These are phyloP conservation scores for Komagataella pastoris DNA, from an alignment of 805 yeast species.

Conservation along the genomic window DNA sequence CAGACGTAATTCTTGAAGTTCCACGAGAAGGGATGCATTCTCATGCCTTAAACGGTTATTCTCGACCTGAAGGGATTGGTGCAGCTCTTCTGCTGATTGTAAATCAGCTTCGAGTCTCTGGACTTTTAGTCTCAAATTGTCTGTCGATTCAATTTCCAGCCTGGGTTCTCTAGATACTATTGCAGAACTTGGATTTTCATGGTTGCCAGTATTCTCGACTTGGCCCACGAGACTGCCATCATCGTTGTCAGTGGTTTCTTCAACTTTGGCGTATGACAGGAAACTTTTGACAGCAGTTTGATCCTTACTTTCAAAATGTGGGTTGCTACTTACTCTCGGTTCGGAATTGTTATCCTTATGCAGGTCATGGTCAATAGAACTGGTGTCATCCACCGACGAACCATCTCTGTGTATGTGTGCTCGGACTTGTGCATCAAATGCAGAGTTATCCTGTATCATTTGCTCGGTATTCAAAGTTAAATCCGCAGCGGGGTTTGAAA, in stretches of 20 bases:
- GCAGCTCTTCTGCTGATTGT: background rate
- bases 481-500: background rate
- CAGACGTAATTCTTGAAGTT: background rate
- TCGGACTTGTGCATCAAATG: background rate
- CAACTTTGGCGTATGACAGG: background rate
- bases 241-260: background rate
- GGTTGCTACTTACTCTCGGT: background rate
- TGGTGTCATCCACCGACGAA: background rate
- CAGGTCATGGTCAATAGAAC: background rate
- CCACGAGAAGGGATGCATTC: background rate
- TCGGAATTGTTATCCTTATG: background rate
- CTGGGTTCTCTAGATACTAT: background rate
- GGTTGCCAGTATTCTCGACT: background rate
- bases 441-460: background rate
- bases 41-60: background rate
- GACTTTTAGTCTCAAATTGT: background rate
- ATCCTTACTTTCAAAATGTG: background rate
- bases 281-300: background rate
- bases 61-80: background rate
- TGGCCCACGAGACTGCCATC: background rate
- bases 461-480: background rate
- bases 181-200: background rate
- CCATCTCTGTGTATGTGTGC: background rate
- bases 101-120: background rate
- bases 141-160: background rate